A percentile compares a stretch with the other conserved stretches of the same genome.
Evolutionary conservation across 208 protist genomes (phyloP).

Genomic region (Spongospora subterranea): DNA sequence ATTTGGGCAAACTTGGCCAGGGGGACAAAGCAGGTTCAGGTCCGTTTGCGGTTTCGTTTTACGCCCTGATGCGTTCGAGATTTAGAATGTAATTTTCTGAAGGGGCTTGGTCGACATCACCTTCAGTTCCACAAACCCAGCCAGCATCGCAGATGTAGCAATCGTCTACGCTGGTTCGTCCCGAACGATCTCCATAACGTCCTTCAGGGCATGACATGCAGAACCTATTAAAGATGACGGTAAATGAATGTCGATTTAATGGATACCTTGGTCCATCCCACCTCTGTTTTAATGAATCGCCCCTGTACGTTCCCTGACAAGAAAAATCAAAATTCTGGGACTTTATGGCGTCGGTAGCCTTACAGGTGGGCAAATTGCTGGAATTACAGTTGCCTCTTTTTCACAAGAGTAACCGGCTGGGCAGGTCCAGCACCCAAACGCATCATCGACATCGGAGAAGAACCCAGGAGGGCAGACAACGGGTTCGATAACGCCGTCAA

Average conservation of each 20-base stretch:
- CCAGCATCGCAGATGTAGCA: conserved; percentile 30
- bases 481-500: not conserved
- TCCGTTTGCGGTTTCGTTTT: not conserved
- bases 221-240: too few species aligned
- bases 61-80: not conserved
- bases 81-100: not conserved
- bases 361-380: conserved; percentile 21
- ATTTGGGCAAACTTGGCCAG: conserved; percentile 31
- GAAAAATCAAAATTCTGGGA: not conserved
- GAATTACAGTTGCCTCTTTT: not conserved
- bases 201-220: conserved; percentile 19
- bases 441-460: not conserved
- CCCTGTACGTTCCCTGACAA: not conserved
- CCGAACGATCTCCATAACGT: not conserved
- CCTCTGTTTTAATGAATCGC: not conserved
- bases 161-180: not conserved
- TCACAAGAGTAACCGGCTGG: conserved; percentile 17
- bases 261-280: too few species aligned
- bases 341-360: not conserved
- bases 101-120: not conserved
- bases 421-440: conserved; percentile 24
- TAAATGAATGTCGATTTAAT: too few species aligned
- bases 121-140: conserved; percentile 41
- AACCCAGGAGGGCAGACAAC: not conserved
- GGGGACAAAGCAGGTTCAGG: conserved; percentile 36